Evolutionary conservation across 805 yeast species (phyloP).

Genomic region (Wickerhamiella australiensis): DNA sequence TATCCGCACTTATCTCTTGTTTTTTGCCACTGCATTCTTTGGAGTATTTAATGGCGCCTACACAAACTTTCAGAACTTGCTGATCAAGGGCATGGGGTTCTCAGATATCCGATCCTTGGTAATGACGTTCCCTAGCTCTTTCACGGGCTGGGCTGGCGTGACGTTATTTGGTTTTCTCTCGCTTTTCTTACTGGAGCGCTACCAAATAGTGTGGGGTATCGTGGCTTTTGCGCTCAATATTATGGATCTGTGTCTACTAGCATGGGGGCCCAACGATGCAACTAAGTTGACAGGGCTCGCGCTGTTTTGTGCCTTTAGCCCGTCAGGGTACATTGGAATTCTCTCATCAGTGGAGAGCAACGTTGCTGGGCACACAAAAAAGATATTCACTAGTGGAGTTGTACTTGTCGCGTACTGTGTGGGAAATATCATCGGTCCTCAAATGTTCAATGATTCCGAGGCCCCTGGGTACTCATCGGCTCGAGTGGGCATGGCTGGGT

Average conservation of each 20-base stretch:
- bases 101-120: conserved; percentile 29
- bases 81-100: conserved; percentile 30
- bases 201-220: conserved; percentile 31
- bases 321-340: conserved; percentile 23
- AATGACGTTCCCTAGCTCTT: conserved; percentile 35
- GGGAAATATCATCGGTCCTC: conserved; percentile 64
- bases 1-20: conserved; percentile 37
- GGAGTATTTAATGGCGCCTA: conserved; percentile 46
- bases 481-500: conserved; percentile 45
- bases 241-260: conserved; percentile 34
- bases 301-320: conserved; percentile 23
- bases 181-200: conserved; percentile 12
- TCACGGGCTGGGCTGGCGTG: conserved; percentile 26
- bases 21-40: conserved; percentile 32
- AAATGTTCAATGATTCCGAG: conserved; percentile 44
- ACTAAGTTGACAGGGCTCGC: conserved; percentile 34
- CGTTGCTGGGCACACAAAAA: conserved; percentile 64
- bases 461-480: conserved; percentile 48
- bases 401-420: conserved; percentile 53
- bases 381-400: conserved; percentile 46
- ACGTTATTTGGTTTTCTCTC: conserved; percentile 13
- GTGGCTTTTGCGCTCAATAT: conserved; percentile 39
- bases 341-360: conserved; percentile 30
- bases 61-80: conserved; percentile 36
- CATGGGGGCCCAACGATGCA: conserved; percentile 31